Conservation (phyloP, 768 basidiomycete genomes). For the Tricholoma sp. region DNA sequence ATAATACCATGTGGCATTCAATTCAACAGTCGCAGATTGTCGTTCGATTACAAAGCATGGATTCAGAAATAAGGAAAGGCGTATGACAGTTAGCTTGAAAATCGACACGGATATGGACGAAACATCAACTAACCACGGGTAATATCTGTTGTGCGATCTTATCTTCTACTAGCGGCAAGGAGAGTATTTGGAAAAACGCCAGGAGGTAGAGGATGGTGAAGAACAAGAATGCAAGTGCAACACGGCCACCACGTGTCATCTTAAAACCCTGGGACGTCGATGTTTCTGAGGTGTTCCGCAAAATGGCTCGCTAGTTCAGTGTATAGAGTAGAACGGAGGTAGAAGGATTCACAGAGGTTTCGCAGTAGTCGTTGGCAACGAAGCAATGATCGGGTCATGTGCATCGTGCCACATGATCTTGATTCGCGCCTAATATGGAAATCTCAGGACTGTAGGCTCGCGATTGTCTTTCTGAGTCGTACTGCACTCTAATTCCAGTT, state of each 20-base stretch:
- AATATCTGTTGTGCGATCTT: conserved; percentile 43
- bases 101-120: background rate
- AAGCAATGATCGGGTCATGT: too few species aligned
- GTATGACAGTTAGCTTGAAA: background rate
- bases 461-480: too few species aligned
- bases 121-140: conserved; percentile 47
- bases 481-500: too few species aligned
- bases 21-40: background rate
- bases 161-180: conserved; percentile 47
- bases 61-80: background rate
- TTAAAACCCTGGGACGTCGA: background rate
- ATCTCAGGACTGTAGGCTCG: too few species aligned
- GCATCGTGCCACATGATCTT: too few species aligned
- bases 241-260: conserved; percentile 60
- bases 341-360: too few species aligned
- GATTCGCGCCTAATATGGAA: too few species aligned
- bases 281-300: too few species aligned
- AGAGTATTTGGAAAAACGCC: conserved; percentile 47
- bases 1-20: background rate
- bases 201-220: conserved; percentile 47
- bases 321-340: too few species aligned
- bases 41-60: background rate
- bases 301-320: too few species aligned
- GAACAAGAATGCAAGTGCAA: conserved; percentile 39
- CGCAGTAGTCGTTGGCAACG: too few species aligned